Evolutionary conservation across 2,329 filamentous ascomycete genomes (phyloP).

Genomic region (Aureobasidium sp.): DNA sequence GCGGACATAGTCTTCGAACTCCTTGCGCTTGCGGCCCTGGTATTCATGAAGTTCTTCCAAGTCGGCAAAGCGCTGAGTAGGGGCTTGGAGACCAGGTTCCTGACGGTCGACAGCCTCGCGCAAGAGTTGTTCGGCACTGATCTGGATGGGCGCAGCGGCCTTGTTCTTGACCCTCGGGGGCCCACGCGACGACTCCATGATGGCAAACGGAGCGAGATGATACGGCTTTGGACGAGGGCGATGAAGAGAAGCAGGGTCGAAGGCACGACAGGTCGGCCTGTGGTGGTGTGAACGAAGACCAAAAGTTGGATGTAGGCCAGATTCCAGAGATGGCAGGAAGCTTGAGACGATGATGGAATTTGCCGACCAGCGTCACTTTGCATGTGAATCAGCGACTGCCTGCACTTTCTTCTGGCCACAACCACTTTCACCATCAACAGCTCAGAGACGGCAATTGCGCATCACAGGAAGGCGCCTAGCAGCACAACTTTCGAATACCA

Average conservation of each 20-base stretch:
- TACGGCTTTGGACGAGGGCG: not conserved
- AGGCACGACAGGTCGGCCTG: not conserved
- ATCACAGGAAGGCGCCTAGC: not conserved
- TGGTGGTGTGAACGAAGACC: not conserved
- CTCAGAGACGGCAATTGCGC: not conserved
- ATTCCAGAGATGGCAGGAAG: not conserved
- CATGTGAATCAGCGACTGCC: not conserved
- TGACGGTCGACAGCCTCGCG: conserved; percentile 96
- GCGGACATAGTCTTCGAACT: conserved; percentile 96
- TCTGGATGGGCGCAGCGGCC: conserved; percentile 72
- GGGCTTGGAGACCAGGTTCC: conserved; percentile 77
- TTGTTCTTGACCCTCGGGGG: conserved; percentile 99
- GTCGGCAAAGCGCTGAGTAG: conserved; percentile 90
- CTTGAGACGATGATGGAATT: not conserved
- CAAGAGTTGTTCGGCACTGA: conserved; percentile 93
- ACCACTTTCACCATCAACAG: not conserved
- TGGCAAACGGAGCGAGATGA: conserved; percentile 22
- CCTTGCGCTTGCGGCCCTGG: conserved; percentile 89
- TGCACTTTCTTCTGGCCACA: not conserved
- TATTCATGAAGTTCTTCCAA: conserved; percentile 97
- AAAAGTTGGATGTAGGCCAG: not conserved
- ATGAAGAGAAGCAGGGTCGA: not conserved
- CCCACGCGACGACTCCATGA: conserved; percentile 83
- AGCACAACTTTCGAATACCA: not conserved
- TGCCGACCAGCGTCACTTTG: not conserved